Evolutionary conservation across 2,329 filamentous ascomycete species (phyloP), one percentile per base, ranked within the genome.

Genomic region (Trichoderma breve): DNA sequence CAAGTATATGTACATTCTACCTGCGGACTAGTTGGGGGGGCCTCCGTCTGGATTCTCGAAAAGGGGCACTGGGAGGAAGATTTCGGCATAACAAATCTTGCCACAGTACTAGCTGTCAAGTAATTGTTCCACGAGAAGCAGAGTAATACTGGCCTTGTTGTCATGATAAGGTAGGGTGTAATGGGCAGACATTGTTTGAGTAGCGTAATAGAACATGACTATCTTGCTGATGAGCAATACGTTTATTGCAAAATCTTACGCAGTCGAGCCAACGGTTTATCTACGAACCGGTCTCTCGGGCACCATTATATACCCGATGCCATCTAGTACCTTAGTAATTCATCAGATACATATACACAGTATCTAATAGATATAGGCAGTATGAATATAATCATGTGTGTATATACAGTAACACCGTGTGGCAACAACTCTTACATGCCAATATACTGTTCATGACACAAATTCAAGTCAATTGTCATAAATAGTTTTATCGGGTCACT

Each of bases 401-500:
- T 6, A 6, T 53, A 24, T 53, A 24, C 21, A 3, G 21, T 24
- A 6, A 6, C 47, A 2, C 21, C n/a, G 4, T 6, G 9, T 51
- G 47, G 21, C 47, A 24, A 53, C 21, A 12, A 24, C 2, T 14
- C 0, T 24, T 12, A 2, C 4, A 51, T 12, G 9, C 21, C 2
- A 2, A 51, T 21, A 21, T 51, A 21, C 12, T 5, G 9, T 8
- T 21, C 0, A 12, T 12, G 43, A 51, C 9, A 51, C n/a, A 21
- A 53, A 21, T 21, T 53, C 47, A 14, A 53, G 2, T 53, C 21
- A 14, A 53, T 53, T 5, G 12, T 2, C 11, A 4, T 0, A 24
- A 0, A 14, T 0, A 24, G 11, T 14, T 24, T 14, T 3, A 24
- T 24, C 21, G 3, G 4, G 3, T 21, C 21, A 2, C 21, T 24